Evolutionary conservation across 208 protist species (phyloP).

Genomic region (Lotmaria passim): DNA sequence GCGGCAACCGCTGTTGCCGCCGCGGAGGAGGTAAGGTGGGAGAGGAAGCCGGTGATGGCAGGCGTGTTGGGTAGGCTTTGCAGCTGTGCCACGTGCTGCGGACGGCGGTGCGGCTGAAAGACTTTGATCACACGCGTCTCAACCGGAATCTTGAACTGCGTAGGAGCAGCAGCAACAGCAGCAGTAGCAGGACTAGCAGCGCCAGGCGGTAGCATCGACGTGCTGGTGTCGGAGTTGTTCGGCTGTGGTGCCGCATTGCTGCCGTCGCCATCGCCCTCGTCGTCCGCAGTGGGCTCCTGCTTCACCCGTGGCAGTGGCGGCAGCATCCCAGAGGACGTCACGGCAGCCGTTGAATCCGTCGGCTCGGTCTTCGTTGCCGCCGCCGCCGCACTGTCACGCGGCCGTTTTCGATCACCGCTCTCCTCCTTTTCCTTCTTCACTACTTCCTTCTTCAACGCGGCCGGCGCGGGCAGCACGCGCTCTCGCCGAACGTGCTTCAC

Average conservation of each 20-base stretch:
- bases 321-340: constrained; percentile 13
- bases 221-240: neutral
- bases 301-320: constrained; percentile 31
- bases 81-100: constrained; percentile 63
- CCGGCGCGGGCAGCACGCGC: constrained; percentile 18
- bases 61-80: constrained; percentile 78
- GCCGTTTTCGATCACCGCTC: constrained; percentile 26
- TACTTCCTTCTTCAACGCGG: neutral
- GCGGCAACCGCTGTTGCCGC: no score
- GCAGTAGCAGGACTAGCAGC: no score
- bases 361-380: constrained; percentile 23
- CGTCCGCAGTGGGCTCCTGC: constrained; percentile 17
- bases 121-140: constrained; percentile 52
- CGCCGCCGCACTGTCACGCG: constrained; percentile 16
- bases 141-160: constrained; percentile 11
- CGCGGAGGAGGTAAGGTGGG: constrained; percentile 38
- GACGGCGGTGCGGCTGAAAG: constrained; percentile 60
- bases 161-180: neutral
- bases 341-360: constrained; percentile 15
- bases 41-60: constrained; percentile 53
- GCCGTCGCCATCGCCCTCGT: no score
- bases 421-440: neutral
- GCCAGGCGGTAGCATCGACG: constrained; percentile 14
- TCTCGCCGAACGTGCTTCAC: constrained; percentile 56
- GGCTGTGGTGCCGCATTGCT: no score